Evolutionary conservation across 2,329 filamentous ascomycete genomes (phyloP).

Genomic region (Hortaea werneckii): DNA sequence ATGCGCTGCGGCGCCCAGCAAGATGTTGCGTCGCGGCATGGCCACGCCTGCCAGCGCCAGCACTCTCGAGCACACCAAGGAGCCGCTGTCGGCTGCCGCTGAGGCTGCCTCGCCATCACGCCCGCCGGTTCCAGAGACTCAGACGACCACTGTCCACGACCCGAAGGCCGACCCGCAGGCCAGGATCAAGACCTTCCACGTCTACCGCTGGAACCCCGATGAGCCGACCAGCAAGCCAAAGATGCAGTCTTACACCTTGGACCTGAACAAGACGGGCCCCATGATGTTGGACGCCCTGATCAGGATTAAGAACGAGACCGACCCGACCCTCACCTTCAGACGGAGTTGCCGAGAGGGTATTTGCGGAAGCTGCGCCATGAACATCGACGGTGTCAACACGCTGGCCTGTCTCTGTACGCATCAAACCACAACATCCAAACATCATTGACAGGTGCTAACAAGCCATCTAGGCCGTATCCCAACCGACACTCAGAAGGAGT

Average conservation of each 20-base stretch:
- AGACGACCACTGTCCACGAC: constrained; percentile 53
- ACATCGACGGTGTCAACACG: constrained; percentile 98
- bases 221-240: constrained; percentile 81
- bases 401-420: constrained; percentile 89
- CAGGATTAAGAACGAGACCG: constrained; percentile 97
- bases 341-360: constrained; percentile 96
- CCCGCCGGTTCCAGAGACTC: constrained; percentile 33
- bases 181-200: constrained; percentile 85
- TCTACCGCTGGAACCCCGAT: constrained; percentile 98
- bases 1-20: constrained; percentile 4
- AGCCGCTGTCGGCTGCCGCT: constrained; percentile 20
- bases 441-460: neutral
- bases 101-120: constrained; percentile 23
- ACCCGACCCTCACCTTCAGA: constrained; percentile 92
- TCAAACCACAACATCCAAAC: neutral
- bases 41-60: constrained; percentile 24
- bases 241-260: constrained; percentile 91
- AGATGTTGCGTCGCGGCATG: constrained; percentile 25
- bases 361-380: constrained; percentile 98
- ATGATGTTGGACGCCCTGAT: constrained; percentile 98
- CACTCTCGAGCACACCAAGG: constrained; percentile 24
- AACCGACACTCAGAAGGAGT: constrained; percentile 65
- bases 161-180: constrained; percentile 47
- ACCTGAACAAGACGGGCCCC: constrained; percentile 96
- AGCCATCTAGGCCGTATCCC: constrained; percentile 73